A percentile compares a stretch with the other conserved stretches of the same genome.
Conservation (phyloP, 208 protist genomes). For the Porcisia deanei region DNA sequence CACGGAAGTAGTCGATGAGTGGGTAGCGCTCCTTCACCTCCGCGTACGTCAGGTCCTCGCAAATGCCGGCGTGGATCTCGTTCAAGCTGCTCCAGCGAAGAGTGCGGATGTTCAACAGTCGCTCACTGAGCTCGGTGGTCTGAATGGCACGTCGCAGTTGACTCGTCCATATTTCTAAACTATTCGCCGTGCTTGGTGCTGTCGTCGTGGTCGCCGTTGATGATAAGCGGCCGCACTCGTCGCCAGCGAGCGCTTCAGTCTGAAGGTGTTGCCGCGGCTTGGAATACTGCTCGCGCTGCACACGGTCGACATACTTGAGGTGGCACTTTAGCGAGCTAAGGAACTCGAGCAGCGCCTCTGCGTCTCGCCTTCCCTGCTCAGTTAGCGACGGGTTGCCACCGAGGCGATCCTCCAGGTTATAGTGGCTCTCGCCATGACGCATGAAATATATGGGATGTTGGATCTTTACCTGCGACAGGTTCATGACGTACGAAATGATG, state of each 20-base stretch:
- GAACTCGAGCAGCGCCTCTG: constrained; percentile 71
- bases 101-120: constrained; percentile 66
- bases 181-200: constrained; percentile 22
- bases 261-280: background rate
- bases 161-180: constrained; percentile 86
- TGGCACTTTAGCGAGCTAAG: constrained; percentile 72
- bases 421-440: constrained; percentile 83
- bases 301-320: constrained; percentile 22
- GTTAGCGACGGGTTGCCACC: constrained; percentile 83
- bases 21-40: constrained; percentile 77
- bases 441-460: constrained; percentile 92
- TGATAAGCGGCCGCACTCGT: background rate
- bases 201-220: background rate
- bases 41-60: constrained; percentile 84
- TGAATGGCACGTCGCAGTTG: constrained; percentile 85
- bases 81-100: constrained; percentile 86
- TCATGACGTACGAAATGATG: constrained; percentile 88
- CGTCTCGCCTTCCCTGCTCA: constrained; percentile 70
- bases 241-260: background rate
- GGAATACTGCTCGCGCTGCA: constrained; percentile 6
- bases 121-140: constrained; percentile 73
- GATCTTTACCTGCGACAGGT: constrained; percentile 80
- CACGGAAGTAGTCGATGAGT: constrained; percentile 77
- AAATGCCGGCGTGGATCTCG: constrained; percentile 90
- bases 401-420: constrained; percentile 87